These are phyloP conservation scores for Solanum dulcamara DNA, from an alignment of 257 asterid species.

Conservation along the genomic window DNA sequence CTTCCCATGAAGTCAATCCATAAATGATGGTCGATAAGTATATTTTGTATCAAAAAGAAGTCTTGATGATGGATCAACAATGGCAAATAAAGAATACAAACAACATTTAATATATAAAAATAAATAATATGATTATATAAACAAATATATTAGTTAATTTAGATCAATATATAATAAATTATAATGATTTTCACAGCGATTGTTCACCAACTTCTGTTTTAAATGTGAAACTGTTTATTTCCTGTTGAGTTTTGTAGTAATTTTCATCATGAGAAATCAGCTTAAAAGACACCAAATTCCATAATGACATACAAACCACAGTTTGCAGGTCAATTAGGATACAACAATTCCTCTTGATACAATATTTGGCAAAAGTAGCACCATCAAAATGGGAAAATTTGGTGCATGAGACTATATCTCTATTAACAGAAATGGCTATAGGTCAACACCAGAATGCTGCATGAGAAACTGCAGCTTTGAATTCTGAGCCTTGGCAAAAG, in stretches of 20 bases:
- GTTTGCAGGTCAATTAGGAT: background rate
- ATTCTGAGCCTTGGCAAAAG: background rate
- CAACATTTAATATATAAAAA: no score
- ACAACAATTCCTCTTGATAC: background rate
- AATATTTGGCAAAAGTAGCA: background rate
- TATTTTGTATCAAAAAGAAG: no score
- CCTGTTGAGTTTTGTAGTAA: background rate
- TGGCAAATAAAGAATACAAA: no score
- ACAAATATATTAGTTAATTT: background rate
- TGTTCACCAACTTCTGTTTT: no score
- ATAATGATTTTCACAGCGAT: background rate
- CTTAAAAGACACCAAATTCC: background rate
- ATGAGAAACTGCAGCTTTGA: background rate
- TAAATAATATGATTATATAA: no score
- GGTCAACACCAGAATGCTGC: background rate
- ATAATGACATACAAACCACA: background rate
- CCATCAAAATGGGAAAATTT: background rate
- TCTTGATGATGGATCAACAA: no score
- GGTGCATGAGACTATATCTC: background rate
- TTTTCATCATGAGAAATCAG: background rate
- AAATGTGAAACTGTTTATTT: background rate
- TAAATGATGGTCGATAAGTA: no score
- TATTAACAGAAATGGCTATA: background rate
- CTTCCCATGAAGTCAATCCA: no score
- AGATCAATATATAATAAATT: no score